A percentile compares a stretch with the other conserved stretches of the same genome.
phyloP scores from a whole-genome alignment of 2,329 filamentous ascomycete species.

The Dothistroma pini region DNA sequence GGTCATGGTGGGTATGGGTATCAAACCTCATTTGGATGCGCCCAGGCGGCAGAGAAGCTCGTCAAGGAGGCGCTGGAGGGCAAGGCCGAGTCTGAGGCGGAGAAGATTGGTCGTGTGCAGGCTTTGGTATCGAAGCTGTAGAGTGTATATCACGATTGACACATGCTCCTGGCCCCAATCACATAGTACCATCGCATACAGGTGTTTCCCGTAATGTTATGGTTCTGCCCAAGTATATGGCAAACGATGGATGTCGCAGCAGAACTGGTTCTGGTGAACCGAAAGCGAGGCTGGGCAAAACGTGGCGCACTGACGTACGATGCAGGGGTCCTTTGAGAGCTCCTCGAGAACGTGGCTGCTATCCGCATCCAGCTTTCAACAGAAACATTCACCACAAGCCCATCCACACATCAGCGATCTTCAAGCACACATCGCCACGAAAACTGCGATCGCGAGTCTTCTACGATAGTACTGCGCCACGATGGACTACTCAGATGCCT shows the following conservation, averaged over 20 bases:
- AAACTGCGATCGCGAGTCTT: background rate
- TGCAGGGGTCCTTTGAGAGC: slow-evolving; percentile 2
- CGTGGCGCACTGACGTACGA: slow-evolving; percentile 5
- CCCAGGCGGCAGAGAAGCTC: slow-evolving; percentile 40
- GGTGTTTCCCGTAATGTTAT: no score
- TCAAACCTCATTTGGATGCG: slow-evolving; percentile 45
- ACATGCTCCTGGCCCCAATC: no score
- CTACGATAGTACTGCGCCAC: slow-evolving; percentile 27
- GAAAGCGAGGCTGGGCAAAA: background rate
- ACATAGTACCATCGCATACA: no score
- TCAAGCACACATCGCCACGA: background rate
- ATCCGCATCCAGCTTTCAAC: slow-evolving; percentile 10
- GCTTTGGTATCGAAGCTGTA: background rate
- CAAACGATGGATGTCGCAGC: background rate
- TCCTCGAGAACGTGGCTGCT: slow-evolving; percentile 4
- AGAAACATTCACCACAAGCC: slow-evolving; percentile 6
- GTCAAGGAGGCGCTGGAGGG: slow-evolving; percentile 33
- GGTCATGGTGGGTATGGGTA: slow-evolving; percentile 78
- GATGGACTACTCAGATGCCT: slow-evolving; percentile 91
- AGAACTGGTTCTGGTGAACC: no score
- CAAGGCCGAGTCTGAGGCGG: background rate
- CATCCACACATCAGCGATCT: background rate
- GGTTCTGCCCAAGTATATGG: background rate
- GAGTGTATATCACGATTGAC: no score
- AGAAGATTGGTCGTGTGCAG: background rate